These are phyloP conservation scores for Geosmithia putterillii DNA, from an alignment of 2,329 filamentous ascomycete genomes.

Conservation along the genomic window DNA sequence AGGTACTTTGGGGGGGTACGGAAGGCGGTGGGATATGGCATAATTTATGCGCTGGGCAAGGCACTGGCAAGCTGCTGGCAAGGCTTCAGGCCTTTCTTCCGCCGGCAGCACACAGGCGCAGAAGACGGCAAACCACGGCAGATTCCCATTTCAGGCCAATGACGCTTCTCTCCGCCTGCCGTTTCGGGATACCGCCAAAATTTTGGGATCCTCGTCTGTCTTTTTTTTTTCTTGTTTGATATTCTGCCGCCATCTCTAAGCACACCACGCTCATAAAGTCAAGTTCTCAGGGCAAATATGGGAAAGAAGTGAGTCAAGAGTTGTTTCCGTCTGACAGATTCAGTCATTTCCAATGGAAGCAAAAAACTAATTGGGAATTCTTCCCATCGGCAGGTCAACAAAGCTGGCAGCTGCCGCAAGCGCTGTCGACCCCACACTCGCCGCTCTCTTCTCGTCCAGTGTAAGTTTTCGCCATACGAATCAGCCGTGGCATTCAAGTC, in stretches of 20 bases:
- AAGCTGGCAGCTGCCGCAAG: slow-evolving; percentile 32
- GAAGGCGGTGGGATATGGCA: slow-evolving; percentile 17
- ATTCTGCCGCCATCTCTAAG: not conserved
- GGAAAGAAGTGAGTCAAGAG: slow-evolving; percentile 9
- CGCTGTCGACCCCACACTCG: slow-evolving; percentile 55
- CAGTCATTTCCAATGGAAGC: not conserved
- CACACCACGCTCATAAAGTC: not conserved
- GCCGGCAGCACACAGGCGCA: slow-evolving; percentile 2
- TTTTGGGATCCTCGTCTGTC: not conserved
- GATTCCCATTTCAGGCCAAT: too few species aligned
- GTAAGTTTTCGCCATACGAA: slow-evolving; percentile 33
- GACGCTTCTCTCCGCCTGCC: slow-evolving; percentile 15
- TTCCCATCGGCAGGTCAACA: slow-evolving; percentile 19
- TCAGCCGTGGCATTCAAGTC: too few species aligned
- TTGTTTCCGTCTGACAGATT: not conserved
- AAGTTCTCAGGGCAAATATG: too few species aligned
- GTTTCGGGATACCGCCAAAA: slow-evolving; percentile 1
- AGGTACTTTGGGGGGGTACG: slow-evolving; percentile 8
- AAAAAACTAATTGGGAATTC: slow-evolving; percentile 5
- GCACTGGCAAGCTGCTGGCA: too few species aligned
- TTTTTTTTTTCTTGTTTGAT: not conserved
- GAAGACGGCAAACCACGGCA: slow-evolving; percentile 9
- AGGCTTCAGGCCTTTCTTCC: too few species aligned
- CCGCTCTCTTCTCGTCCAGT: slow-evolving; percentile 60
- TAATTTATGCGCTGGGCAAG: slow-evolving; percentile 8